Evolutionary conservation across 805 yeast genomes (phyloP).

Genomic region (Metschnikowia kunwiensis): DNA sequence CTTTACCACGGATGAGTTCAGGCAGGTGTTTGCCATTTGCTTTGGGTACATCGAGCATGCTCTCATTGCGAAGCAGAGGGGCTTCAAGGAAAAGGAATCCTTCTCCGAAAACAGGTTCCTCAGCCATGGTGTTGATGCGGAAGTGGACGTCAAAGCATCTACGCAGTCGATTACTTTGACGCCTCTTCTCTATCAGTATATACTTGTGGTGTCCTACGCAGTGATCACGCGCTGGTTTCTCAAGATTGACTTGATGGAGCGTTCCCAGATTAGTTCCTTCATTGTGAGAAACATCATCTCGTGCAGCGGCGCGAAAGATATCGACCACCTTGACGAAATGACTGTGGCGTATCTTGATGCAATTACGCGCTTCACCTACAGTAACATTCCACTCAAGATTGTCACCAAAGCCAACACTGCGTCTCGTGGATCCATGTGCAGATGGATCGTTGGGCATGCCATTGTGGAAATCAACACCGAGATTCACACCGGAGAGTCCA

Average conservation of each 20-base stretch:
- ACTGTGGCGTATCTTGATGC: slow-evolving; percentile 66
- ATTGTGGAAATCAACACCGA: slow-evolving; percentile 57
- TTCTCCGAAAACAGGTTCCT: slow-evolving; percentile 2
- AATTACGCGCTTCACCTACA: slow-evolving; percentile 60
- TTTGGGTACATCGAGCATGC: slow-evolving; percentile 76
- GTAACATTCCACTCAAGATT: slow-evolving; percentile 56
- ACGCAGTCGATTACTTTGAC: slow-evolving; percentile 46
- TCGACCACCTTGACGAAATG: slow-evolving; percentile 44
- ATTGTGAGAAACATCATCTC: slow-evolving; percentile 54
- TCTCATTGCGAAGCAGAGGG: slow-evolving; percentile 43
- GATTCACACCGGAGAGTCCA: slow-evolving; percentile 48
- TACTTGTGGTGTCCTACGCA: slow-evolving; percentile 59
- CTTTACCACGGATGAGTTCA: slow-evolving; percentile 73
- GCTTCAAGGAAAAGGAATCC: slow-evolving; percentile 9
- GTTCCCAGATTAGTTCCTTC: slow-evolving; percentile 60
- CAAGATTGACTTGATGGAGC: slow-evolving; percentile 54
- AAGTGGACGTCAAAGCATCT: slow-evolving; percentile 53
- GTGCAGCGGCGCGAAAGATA: slow-evolving; percentile 23
- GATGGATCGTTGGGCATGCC: slow-evolving; percentile 63
- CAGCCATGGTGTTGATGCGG: slow-evolving; percentile 44
- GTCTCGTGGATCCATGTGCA: slow-evolving; percentile 18
- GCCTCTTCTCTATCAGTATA: slow-evolving; percentile 55
- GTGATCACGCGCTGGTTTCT: slow-evolving; percentile 73
- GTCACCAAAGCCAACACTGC: slow-evolving; percentile 12
- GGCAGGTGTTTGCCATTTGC: slow-evolving; percentile 78